A percentile compares a stretch with the other conserved stretches of the same genome.
These are phyloP conservation scores for Malus domestica DNA, from an alignment of 306 rosid genomes.

Conservation along the genomic window ASM211411v1 NC_041804.1:11831001-11831500, in stretches of 20 bases:
- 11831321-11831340: not conserved
- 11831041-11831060: no score
- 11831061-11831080: not conserved
- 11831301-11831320: not conserved
- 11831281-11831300: not conserved
- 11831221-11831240: not conserved
- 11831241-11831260: not conserved
- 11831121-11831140: conserved; percentile 1
- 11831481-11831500: conserved; percentile 15
- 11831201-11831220: not conserved
- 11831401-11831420: not conserved
- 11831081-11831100: not conserved
- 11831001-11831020: no score
- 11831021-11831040: no score
- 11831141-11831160: not conserved
- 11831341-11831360: not conserved
- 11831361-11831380: not conserved
- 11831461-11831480: conserved; percentile 24
- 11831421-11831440: conserved; percentile 27
- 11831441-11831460: conserved; percentile 18
- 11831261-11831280: not conserved
- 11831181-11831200: not conserved
- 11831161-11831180: not conserved
- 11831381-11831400: not conserved
- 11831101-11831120: not conserved